These are phyloP conservation scores for Cyberlindnera bimundalis DNA, from an alignment of 805 yeast species.

Conservation along the genomic window DNA sequence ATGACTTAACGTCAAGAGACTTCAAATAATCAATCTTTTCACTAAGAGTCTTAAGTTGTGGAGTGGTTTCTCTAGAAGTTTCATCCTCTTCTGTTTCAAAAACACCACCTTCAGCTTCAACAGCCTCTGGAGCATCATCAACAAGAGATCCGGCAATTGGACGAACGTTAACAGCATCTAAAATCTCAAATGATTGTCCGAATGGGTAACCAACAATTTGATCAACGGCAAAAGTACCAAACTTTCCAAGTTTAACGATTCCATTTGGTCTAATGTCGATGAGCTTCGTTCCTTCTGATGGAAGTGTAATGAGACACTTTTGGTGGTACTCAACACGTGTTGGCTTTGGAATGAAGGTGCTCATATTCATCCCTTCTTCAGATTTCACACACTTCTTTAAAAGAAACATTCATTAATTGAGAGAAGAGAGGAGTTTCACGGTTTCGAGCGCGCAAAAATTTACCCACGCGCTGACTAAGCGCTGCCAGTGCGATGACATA, in stretches of 20 bases:
- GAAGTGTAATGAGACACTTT: constrained; percentile 64
- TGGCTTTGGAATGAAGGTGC: constrained; percentile 8
- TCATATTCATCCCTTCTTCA: neutral
- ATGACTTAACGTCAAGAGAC: constrained; percentile 35
- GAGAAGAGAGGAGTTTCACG: neutral
- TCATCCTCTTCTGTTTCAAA: constrained; percentile 27
- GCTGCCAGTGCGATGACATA: neutral
- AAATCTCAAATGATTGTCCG: constrained; percentile 87
- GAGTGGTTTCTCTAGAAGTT: constrained; percentile 35
- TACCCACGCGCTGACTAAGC: neutral
- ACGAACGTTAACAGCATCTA: constrained; percentile 48
- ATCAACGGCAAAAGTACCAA: constrained; percentile 78
- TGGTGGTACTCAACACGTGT: constrained; percentile 27
- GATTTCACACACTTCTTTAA: neutral
- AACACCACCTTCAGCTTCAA: constrained; percentile 20
- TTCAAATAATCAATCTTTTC: constrained; percentile 29
- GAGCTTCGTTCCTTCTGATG: constrained; percentile 76
- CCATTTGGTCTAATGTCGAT: constrained; percentile 62
- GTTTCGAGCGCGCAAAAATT: neutral
- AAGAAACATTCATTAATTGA: neutral
- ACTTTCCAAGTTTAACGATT: constrained; percentile 77
- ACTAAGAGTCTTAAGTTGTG: constrained; percentile 22
- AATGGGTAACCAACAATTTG: constrained; percentile 75
- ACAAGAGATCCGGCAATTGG: constrained; percentile 42
- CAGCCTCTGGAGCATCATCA: constrained; percentile 29